A percentile compares a stretch with the other conserved stretches of the same genome.
phyloP scores from a whole-genome alignment of 129 eudicot species.

The Flaveria brownii region DNA sequence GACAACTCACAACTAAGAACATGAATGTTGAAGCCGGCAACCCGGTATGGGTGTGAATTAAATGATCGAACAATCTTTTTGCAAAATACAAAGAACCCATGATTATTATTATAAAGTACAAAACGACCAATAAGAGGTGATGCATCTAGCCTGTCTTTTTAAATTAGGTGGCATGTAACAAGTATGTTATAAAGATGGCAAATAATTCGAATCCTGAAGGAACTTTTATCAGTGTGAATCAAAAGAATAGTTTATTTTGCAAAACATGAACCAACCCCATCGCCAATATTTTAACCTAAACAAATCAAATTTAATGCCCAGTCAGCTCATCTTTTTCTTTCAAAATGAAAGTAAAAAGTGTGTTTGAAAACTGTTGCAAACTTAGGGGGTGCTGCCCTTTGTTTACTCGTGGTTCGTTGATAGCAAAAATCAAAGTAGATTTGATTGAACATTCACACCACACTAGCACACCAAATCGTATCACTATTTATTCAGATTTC shows the following conservation, averaged over 20 bases:
- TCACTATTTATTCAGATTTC: no score
- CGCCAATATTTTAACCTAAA: not conserved
- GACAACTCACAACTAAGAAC: not conserved
- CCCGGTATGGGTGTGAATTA: not conserved
- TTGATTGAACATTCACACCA: no score
- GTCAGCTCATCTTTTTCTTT: not conserved
- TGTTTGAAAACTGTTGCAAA: not conserved
- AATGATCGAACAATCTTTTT: not conserved
- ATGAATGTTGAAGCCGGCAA: not conserved
- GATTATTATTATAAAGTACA: not conserved
- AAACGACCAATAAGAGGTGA: not conserved
- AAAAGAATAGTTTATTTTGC: no score
- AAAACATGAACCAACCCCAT: not conserved
- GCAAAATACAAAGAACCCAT: not conserved
- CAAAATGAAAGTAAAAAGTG: not conserved
- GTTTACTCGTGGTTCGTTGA: no score
- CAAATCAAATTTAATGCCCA: not conserved
- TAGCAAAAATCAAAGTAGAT: no score
- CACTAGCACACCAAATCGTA: no score
- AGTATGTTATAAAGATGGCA: not conserved
- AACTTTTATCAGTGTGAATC: no score
- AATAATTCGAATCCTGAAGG: not conserved
- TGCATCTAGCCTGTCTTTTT: not conserved
- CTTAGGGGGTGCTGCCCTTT: no score
- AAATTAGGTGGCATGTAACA: not conserved